These are phyloP conservation scores for Jasminum sambac DNA, from an alignment of 257 asterid species.

Conservation along the genomic window DNA sequence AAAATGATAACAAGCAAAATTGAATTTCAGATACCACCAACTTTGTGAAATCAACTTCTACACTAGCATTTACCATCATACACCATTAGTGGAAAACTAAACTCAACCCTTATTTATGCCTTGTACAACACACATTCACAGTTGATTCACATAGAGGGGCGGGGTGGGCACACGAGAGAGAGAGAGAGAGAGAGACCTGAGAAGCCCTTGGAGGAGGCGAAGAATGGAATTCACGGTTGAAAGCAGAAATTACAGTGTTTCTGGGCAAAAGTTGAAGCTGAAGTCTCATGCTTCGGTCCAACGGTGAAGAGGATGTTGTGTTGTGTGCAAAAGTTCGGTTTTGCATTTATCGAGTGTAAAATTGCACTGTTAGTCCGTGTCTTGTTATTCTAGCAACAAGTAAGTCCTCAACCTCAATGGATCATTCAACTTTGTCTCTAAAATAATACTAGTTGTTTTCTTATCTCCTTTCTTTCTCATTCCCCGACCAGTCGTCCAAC, in stretches of 20 bases:
- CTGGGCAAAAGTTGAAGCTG: constrained; percentile 34
- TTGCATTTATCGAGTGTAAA: no score
- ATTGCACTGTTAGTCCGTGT: no score
- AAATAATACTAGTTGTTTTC: no score
- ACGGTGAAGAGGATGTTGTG: constrained; percentile 7
- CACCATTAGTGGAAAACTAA: neutral
- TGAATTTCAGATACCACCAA: neutral
- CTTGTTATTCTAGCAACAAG: no score
- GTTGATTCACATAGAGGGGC: no score
- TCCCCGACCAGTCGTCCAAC: no score
- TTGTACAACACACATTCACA: neutral
- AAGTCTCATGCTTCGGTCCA: constrained; percentile 34
- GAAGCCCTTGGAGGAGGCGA: constrained; percentile 21
- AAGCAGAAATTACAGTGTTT: constrained; percentile 33
- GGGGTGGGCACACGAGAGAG: neutral
- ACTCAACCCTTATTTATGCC: neutral
- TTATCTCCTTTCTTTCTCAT: no score
- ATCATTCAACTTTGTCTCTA: no score
- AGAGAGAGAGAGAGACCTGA: constrained; percentile 34
- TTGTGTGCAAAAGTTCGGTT: neutral
- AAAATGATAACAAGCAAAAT: constrained; percentile 7
- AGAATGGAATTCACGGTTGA: constrained; percentile 27
- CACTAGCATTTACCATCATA: neutral
- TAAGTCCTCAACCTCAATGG: no score
- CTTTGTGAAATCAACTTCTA: neutral